Evolutionary conservation across 148 eudicot species (phyloP).

Genomic region (Vaccinium darrowii): DNA sequence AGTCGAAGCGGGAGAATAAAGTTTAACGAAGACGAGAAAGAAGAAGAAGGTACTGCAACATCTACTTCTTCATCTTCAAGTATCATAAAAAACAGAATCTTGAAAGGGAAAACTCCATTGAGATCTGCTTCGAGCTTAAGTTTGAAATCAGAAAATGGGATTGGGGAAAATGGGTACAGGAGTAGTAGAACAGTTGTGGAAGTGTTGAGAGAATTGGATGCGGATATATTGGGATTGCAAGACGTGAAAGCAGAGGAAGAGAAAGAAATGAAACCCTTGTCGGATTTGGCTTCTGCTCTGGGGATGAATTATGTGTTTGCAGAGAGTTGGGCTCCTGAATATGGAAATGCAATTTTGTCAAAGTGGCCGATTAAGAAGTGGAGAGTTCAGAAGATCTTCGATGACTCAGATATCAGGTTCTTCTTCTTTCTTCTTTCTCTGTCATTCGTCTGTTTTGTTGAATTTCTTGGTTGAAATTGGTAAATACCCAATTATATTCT

Average conservation of each 20-base stretch:
- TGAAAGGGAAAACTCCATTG: conserved; percentile 39
- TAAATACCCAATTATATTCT: neutral
- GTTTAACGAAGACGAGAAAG: conserved; percentile 25
- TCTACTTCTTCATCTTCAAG: neutral
- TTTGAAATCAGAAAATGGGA: neutral
- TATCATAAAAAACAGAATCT: conserved; percentile 16
- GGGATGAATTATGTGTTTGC: conserved; percentile 95
- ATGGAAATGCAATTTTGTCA: conserved; percentile 84
- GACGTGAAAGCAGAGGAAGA: conserved; percentile 96
- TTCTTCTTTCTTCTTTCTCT: neutral
- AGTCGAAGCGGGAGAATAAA: conserved; percentile 36
- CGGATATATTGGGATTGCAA: conserved; percentile 80
- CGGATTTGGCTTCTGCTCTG: conserved; percentile 70
- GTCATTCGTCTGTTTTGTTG: too few relatives aligned
- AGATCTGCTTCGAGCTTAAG: conserved; percentile 33
- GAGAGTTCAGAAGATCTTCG: conserved; percentile 73
- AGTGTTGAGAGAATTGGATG: conserved; percentile 76
- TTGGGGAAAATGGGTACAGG: conserved; percentile 16
- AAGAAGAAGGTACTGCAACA: neutral
- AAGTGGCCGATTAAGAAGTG: conserved; percentile 87
- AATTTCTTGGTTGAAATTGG: too few relatives aligned
- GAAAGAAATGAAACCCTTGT: conserved; percentile 73
- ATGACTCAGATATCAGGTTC: conserved; percentile 91
- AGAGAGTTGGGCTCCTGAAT: conserved; percentile 99
- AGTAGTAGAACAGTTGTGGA: conserved; percentile 52